These are phyloP conservation scores for Straminergon stramineum DNA, from an alignment of 225 moss, liverwort and hornwort genomes.

Conservation along the genomic window DNA sequence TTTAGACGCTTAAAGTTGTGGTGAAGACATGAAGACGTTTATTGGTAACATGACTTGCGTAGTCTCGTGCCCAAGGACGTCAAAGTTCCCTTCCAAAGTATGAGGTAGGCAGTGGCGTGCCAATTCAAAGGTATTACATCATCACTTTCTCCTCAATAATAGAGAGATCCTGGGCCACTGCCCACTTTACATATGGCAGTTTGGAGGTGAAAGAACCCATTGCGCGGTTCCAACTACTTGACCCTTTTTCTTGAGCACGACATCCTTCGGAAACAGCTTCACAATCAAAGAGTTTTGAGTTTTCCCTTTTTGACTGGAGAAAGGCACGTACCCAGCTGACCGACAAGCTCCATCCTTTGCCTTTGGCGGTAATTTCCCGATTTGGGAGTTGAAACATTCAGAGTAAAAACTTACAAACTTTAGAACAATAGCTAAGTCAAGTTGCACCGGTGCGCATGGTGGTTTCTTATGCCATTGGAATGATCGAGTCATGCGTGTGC, in stretches of 20 bases:
- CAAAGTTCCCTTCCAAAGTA: background rate
- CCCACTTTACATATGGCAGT: background rate
- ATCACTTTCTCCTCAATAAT: slow-evolving; percentile 14
- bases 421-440: background rate
- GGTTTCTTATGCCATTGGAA: background rate
- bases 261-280: background rate
- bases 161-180: background rate
- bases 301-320: background rate
- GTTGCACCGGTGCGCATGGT: background rate
- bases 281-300: background rate
- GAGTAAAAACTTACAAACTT: background rate
- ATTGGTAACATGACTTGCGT: background rate
- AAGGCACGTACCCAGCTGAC: background rate
- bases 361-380: background rate
- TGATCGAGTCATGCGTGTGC: background rate
- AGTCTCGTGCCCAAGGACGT: background rate
- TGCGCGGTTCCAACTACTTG: background rate
- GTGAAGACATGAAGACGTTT: background rate
- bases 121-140: background rate
- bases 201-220: background rate
- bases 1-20: background rate
- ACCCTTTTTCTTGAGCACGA: background rate
- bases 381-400: background rate
- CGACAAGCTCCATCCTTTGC: background rate
- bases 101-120: background rate